Evolutionary conservation across 192 early-diverging fungal species (phyloP).

Genomic region (Podila epicladia): DNA sequence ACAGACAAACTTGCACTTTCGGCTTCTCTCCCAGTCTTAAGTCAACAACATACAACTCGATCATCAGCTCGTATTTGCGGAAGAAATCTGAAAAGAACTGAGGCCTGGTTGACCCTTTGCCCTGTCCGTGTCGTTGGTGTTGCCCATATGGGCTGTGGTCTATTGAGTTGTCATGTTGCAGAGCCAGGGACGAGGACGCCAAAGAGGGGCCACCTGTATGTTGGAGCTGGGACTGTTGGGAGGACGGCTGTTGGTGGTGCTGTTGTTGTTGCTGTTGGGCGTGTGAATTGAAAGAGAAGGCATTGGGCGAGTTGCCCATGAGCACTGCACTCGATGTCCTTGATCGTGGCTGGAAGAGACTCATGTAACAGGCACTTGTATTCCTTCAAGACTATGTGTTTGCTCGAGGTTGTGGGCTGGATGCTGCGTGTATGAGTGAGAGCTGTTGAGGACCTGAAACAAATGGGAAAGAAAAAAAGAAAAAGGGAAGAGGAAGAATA

Average conservation of each 20-base stretch:
- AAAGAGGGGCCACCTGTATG: not conserved
- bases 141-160: not conserved
- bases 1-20: not conserved
- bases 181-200: not conserved
- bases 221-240: not conserved
- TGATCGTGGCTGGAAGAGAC: conserved; percentile 3
- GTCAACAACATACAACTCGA: conserved; percentile 68
- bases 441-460: too few species aligned
- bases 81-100: conserved; percentile 56
- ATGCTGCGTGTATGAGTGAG: not conserved
- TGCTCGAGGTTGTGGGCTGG: not conserved
- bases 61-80: conserved; percentile 72
- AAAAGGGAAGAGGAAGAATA: not conserved
- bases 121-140: conserved; percentile 10
- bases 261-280: not conserved
- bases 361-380: not conserved
- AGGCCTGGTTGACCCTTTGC: conserved; percentile 10
- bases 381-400: not conserved
- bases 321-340: conserved; percentile 1
- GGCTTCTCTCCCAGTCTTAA: not conserved
- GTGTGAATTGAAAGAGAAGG: not conserved
- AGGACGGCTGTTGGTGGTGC: not conserved
- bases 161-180: not conserved
- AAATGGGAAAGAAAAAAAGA: too few species aligned
- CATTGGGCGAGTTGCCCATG: not conserved